Evolutionary conservation across 1,284 basidiomycete genomes (phyloP).

Genomic region (Rhodotorula sp.): DNA sequence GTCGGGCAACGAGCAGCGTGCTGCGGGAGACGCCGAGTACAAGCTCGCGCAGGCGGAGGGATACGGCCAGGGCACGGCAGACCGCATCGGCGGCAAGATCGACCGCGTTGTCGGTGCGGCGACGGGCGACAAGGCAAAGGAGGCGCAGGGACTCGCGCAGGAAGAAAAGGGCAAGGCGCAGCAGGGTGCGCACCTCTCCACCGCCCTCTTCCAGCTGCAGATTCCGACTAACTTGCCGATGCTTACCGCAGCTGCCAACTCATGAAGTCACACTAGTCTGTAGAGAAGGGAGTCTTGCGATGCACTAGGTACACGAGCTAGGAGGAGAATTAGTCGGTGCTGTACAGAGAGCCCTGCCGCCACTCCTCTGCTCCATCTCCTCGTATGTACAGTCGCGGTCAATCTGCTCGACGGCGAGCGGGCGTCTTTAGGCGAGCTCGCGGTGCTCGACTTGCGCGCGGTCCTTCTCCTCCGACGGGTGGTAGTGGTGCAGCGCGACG

Average conservation of each 20-base stretch:
- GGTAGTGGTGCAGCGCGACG: slow-evolving; percentile 6
- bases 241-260: background rate
- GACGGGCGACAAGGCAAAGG: slow-evolving; percentile 31
- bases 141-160: slow-evolving; percentile 24
- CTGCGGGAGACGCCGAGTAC: slow-evolving; percentile 34
- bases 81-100: slow-evolving; percentile 34
- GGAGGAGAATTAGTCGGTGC: too few species aligned
- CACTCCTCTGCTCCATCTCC: too few species aligned
- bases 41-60: slow-evolving; percentile 30
- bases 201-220: background rate
- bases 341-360: too few species aligned
- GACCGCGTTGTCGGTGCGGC: slow-evolving; percentile 35
- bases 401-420: too few species aligned
- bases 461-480: slow-evolving; percentile 33
- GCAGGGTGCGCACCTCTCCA: slow-evolving; percentile 11
- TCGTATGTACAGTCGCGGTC: too few species aligned
- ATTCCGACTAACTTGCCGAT: background rate
- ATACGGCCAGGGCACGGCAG: slow-evolving; percentile 27
- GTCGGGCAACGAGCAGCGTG: slow-evolving; percentile 26
- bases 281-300: too few species aligned
- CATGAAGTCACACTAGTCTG: background rate
- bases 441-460: slow-evolving; percentile 18
- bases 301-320: too few species aligned
- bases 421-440: slow-evolving; percentile 20
- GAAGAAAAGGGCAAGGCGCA: slow-evolving; percentile 34